Evolutionary conservation across 1,139 yeast species (phyloP), one percentile per base, ranked within the genome.

Genomic region (Pichia sp.): DNA sequence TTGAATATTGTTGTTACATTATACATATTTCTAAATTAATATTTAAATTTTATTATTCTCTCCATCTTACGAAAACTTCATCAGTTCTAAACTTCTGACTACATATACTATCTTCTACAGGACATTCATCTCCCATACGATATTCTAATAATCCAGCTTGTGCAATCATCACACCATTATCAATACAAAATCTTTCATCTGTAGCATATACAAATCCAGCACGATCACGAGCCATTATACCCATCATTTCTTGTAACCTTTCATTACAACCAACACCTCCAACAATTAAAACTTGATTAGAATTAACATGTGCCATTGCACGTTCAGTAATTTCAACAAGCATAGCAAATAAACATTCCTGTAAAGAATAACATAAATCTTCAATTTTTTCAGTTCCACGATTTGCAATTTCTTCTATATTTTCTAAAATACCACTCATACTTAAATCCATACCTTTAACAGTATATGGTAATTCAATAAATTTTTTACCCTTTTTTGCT

Each of bases 381-480:
- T 85, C 97, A n/a, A 33, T 30, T 12, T 30, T 46, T 22, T 46
- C 46, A 11, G 22, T 41, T 3, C 41, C 39, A 28, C 46, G 46
- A 23, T 47, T 43, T 1, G 97, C 97, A 30, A 90, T 64, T 24
- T 74, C 76, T 54, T 92, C 98, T 43, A 92, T 76, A 57, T 80
- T 78, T 12, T 92, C 96, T 51, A 92, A 67, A 37, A 92, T 87
- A 9, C 99, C 99, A 49, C 96, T 85, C 96, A 92, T 87, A 41
- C 96, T 86, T 53, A 92, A 63, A 65, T 92, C 99, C 99, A 92
- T 94, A 6, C 99, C 99, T 63, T 92, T 94, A 22, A 92, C 97
- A 0, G 97, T 90, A 61, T 92, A 92, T 0, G 98, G 98, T 42
- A 92, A 68, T 40, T 78, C 80, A 3, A 90, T 85, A 51, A 85